phyloP scores from a whole-genome alignment of 768 basidiomycete genomes.

The Scleroderma bovista region DNA sequence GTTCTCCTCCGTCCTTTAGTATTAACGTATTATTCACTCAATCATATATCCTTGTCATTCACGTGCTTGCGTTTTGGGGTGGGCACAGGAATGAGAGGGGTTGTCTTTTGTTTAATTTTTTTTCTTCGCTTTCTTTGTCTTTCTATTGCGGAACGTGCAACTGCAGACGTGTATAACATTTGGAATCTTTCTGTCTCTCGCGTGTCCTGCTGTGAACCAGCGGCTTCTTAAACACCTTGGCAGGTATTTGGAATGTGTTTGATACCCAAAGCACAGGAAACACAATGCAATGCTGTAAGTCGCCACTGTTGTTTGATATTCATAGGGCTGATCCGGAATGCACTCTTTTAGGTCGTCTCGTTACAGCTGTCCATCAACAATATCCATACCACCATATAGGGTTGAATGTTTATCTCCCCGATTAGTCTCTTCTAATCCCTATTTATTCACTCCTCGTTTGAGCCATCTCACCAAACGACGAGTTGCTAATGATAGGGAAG shows the following conservation, averaged over 20 bases:
- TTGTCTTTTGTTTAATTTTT: neutral
- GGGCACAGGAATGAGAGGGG: neutral
- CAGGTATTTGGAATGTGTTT: no score
- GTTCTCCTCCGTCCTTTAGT: neutral
- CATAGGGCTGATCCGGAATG: no score
- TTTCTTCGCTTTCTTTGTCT: neutral
- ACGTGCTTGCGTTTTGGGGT: neutral
- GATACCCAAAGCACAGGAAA: no score
- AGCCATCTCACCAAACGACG: slow-evolving; percentile 33
- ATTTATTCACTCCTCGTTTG: slow-evolving; percentile 41
- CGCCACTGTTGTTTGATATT: no score
- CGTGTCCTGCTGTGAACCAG: neutral
- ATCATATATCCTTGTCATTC: neutral
- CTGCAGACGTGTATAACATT: neutral
- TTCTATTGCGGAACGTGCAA: neutral
- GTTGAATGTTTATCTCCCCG: no score
- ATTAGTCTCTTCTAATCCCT: slow-evolving; percentile 9
- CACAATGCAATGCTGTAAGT: no score
- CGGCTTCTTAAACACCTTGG: no score
- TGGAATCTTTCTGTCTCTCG: neutral
- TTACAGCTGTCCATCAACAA: no score
- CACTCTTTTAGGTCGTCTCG: no score
- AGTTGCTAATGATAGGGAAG: slow-evolving; percentile 46
- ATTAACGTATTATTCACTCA: slow-evolving; percentile 1
- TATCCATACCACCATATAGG: no score